These are phyloP conservation scores for Chlamydomonas incerta DNA, from an alignment of 139 green algal genomes.

Conservation along the genomic window DNA sequence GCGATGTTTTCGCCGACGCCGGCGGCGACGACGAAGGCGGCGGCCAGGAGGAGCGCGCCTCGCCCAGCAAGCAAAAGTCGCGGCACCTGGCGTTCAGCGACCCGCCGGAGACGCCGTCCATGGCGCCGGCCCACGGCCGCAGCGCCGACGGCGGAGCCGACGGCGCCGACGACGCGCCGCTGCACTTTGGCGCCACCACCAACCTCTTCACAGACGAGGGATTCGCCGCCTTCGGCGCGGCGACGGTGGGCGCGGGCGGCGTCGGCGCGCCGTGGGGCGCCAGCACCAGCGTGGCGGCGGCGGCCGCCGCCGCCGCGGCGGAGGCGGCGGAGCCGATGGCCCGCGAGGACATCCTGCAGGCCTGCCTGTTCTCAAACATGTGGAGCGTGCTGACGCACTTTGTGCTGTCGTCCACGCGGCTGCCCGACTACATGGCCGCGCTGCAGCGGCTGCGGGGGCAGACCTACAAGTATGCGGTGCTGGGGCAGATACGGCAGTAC, in stretches of 20 bases:
- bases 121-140: not conserved
- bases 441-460: not conserved
- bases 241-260: too few relatives aligned
- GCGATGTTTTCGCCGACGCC: too few relatives aligned
- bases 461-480: not conserved
- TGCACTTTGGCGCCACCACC: too few relatives aligned
- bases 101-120: too few relatives aligned
- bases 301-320: not conserved
- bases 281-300: not conserved
- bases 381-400: slow-evolving; percentile 25
- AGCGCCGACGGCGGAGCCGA: too few relatives aligned
- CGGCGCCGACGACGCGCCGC: not conserved
- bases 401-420: not conserved
- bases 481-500: slow-evolving; percentile 15
- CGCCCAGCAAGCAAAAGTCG: too few relatives aligned
- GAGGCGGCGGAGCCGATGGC: not conserved
- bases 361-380: slow-evolving; percentile 38
- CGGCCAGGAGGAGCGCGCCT: too few relatives aligned
- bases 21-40: too few relatives aligned
- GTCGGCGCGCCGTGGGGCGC: not conserved
- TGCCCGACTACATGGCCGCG: slow-evolving; percentile 7
- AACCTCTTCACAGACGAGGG: too few relatives aligned
- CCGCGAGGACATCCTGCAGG: slow-evolving; percentile 13
- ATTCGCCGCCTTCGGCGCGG: too few relatives aligned
- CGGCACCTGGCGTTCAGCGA: too few relatives aligned